These are phyloP conservation scores for Excoecaria cochinchinensis DNA, from an alignment of 345 rosid genomes.

Conservation along the genomic window DNA sequence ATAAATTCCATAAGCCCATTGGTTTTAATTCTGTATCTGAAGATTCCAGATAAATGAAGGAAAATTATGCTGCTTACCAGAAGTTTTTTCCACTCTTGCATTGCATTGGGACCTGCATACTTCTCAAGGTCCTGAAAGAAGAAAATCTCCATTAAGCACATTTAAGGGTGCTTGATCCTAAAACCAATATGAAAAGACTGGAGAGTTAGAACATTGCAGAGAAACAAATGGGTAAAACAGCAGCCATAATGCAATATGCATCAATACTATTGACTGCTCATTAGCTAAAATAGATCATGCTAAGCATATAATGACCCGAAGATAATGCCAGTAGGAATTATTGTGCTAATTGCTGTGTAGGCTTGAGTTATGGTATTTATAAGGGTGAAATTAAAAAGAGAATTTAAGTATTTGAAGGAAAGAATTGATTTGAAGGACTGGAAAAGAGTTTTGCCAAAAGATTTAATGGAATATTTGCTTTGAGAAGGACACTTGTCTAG, in stretches of 20 bases:
- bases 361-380: no score
- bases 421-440: no score
- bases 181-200: not conserved
- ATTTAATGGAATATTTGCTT: no score
- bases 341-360: no score
- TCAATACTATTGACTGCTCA: not conserved
- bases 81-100: conserved; percentile 83
- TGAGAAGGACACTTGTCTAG: no score
- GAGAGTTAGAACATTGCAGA: not conserved
- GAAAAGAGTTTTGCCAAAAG: no score
- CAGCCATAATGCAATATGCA: not conserved
- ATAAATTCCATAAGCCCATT: not conserved
- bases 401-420: no score
- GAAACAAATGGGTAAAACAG: not conserved
- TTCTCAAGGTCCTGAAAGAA: conserved; percentile 68
- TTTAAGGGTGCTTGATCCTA: not conserved
- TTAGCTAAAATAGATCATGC: not conserved
- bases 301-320: no score
- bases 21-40: not conserved
- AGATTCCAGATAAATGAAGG: not conserved
- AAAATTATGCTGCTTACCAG: conserved; percentile 48
- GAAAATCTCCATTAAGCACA: not conserved
- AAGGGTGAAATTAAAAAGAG: no score
- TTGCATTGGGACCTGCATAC: conserved; percentile 76
- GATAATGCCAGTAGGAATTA: no score